Evolutionary conservation across 2,329 filamentous ascomycete species (phyloP), one percentile per base, ranked within the genome.

Genomic region (Penicillium oxalicum): DNA sequence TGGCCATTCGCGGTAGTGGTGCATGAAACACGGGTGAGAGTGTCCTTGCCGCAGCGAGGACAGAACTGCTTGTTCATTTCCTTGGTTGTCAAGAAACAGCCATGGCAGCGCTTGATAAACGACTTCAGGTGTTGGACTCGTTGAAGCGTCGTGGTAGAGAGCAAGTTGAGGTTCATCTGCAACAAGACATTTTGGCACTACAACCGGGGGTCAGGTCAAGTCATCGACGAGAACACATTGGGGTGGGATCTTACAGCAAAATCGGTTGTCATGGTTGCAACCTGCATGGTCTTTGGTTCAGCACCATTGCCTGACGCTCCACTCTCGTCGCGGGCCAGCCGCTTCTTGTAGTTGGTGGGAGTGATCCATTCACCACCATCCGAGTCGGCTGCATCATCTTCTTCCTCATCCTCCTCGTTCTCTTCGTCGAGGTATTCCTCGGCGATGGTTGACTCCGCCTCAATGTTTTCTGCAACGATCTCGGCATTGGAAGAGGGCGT

Each of bases 21-120:
- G 77, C 91, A 96, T 25, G 86, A 86, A 0, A 91, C 87, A 53
- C 91, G 83, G 6, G 86, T 89, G 25, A 98, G 77, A 0, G 91
- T 91, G 1, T 88, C 79, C 66, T 94, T 89, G 9, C 93, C 93
- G 68, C 93, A 98, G 44, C 84, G 81, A 2, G 88, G 84, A 69
- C 93, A 98, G 75, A 98, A 98, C 67, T 96, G 91, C 73, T 87
- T 88, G 58, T 73, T 75, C 82, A 90, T 91, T 61, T 95, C 83
- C 61, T 87, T 88, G 56, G 86, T 88, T 47, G 88, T 82, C 54
- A 83, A 74, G 76, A 97, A 98, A 76, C 91, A 95, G 49, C 85
- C 90, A 72, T 98, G 91, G 76, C 93, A 98, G 38, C 93, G 85
- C 48, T 95, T 79, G 4, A 96, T 83, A 78, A 88, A 95, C 9